Base-by-base conservation (phyloP, 2,329 filamentous ascomycete genomes). In the Colletotrichum tropicale region DNA sequence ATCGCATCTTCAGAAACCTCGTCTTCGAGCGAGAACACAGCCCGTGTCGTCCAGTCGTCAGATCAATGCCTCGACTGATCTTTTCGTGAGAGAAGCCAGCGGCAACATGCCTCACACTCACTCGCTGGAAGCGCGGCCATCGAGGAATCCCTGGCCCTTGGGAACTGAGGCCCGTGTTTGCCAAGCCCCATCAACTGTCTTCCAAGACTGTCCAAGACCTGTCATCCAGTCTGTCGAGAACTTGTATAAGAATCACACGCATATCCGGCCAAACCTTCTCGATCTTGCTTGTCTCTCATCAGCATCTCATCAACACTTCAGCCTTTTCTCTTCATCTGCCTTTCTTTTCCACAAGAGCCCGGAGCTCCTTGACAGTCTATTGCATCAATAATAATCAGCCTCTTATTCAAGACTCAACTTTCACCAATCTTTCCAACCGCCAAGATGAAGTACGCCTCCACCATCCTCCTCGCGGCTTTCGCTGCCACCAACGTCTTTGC, bases 401-500 rank as follows among this genome's bases (percentile, higher is more conserved):
- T 68, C 16, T 56, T 32, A 48, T 28, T 72, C 28, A 21, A 55
- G 6, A 38, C 36, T 69, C 70, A 65, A 69, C 58, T 66, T 61
- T 65, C 15, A 60, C 56, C 74, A 55, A 65, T 76, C 74, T 67
- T 72, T 69, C 58, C 62, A 73, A 75, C 73, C 70, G 62, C 32
- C 69, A 74, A 76, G 30, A 76, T 76, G 74, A 65, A 76, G 74
- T 76, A 77, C 66, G 67, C 61, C 76, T 76, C 78, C 36, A 81
- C 85, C 79, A 81, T 88, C 81, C 80, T 88, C 74, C 78, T 89
- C 76, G 82, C 87, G 70, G 74, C 74, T 16, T 76, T 76, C n/a
- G 70, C 74, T 74, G 74, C 74, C 79, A 86, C 89, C 80, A 83
- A 87, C 77, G 86, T 87, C 78, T 88, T 88, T 65, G 90, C 89